These are phyloP conservation scores for Jatropha multifida DNA, from an alignment of 441 rosid genomes.

Conservation along the genomic window DNA sequence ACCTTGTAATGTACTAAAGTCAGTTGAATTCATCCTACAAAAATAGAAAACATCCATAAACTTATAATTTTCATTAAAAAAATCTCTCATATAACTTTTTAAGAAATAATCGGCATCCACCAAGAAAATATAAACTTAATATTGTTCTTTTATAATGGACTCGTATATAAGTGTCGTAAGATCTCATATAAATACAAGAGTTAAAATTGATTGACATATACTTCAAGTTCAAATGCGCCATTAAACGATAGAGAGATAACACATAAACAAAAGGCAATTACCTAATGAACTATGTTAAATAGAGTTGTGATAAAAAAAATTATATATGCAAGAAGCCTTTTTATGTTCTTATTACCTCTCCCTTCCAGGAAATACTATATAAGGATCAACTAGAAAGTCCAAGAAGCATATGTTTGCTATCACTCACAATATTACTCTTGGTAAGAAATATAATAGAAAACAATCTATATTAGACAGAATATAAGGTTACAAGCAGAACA, in stretches of 20 bases:
- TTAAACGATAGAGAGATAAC: slow-evolving; percentile 51
- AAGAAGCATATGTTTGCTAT: slow-evolving; percentile 72
- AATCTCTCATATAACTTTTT: no score
- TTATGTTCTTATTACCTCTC: slow-evolving; percentile 64
- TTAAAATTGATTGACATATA: no score
- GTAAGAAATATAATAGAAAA: slow-evolving; percentile 19
- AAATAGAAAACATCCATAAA: no score
- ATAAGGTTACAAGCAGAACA: background rate
- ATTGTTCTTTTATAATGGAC: no score
- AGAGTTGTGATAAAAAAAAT: slow-evolving; percentile 2
- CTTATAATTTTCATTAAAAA: no score
- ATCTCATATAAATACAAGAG: no score
- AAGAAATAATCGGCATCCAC: no score
- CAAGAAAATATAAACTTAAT: no score
- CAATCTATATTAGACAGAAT: slow-evolving; percentile 20
- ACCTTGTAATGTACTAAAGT: no score
- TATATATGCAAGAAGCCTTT: background rate
- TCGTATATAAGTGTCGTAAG: no score
- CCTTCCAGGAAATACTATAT: slow-evolving; percentile 92
- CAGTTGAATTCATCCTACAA: no score
- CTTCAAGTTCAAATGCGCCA: slow-evolving; percentile 75
- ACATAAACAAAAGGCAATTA: slow-evolving; percentile 17
- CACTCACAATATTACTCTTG: slow-evolving; percentile 95
- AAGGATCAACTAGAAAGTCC: slow-evolving; percentile 91
- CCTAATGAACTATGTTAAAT: background rate